Conservation (phyloP, 2,329 filamentous ascomycete species). For the Epichloe bromicola region DNA sequence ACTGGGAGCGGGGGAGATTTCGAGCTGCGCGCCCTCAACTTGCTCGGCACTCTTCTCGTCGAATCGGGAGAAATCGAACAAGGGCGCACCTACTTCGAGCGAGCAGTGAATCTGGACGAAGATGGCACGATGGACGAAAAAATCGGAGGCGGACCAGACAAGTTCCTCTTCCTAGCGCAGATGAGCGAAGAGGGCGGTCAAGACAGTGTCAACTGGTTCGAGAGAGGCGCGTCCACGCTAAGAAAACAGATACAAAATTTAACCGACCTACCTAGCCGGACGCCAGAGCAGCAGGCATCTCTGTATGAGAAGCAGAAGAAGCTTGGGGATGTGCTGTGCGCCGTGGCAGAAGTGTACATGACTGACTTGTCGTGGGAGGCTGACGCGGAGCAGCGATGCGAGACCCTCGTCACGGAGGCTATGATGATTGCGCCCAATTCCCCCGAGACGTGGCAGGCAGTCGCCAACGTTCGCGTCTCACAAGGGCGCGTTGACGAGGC, state of each 20-base stretch:
- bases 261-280: conserved; percentile 31
- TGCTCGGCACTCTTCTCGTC: conserved; percentile 70
- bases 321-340: conserved; percentile 83
- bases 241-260: conserved; percentile 56
- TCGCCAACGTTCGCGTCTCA: conserved; percentile 87
- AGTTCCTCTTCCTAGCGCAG: conserved; percentile 91
- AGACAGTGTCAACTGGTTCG: conserved; percentile 55
- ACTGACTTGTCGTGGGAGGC: conserved; percentile 90
- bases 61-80: conserved; percentile 70
- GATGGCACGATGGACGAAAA: conserved; percentile 59
- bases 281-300: conserved; percentile 25
- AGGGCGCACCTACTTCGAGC: conserved; percentile 58
- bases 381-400: conserved; percentile 80
- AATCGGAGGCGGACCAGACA: conserved; percentile 74
- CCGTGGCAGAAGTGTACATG: conserved; percentile 96
- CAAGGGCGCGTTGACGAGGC: conserved; percentile 73
- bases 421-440: conserved; percentile 69
- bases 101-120: conserved; percentile 63
- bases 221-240: conserved; percentile 58
- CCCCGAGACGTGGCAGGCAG: conserved; percentile 80
- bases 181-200: conserved; percentile 59
- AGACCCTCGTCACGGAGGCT: conserved; percentile 80
- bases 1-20: conserved; percentile 32
- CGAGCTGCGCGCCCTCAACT: conserved; percentile 54
- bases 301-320: conserved; percentile 63